Evolutionary conservation across 306 rosid genomes (phyloP).

Genomic region (Lathyrus sativus): DNA sequence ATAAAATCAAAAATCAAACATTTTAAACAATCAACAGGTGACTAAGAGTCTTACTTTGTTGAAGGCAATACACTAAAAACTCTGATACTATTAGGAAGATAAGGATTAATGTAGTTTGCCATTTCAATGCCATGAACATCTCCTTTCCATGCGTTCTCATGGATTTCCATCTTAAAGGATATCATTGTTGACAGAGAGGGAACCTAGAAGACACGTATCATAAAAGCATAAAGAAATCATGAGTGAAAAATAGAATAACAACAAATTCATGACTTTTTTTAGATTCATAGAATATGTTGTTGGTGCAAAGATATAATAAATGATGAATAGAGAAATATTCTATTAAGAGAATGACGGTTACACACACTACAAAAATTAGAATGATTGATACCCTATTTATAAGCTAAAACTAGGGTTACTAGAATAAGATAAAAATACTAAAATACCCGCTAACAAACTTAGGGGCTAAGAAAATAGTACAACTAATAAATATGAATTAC

Average conservation of each 20-base stretch:
- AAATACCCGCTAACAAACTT: no score
- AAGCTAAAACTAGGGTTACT: no score
- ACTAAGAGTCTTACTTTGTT: constrained; percentile 58
- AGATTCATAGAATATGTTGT: no score
- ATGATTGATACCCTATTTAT: no score
- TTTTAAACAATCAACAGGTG: constrained; percentile 13
- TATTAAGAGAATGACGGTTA: no score
- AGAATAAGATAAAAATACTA: no score
- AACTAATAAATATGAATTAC: no score
- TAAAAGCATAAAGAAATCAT: constrained; percentile 12
- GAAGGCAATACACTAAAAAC: constrained; percentile 84
- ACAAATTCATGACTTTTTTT: not conserved
- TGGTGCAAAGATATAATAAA: no score
- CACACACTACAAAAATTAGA: no score
- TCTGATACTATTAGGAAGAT: constrained; percentile 70
- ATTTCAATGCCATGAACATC: constrained; percentile 69
- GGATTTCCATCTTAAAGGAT: constrained; percentile 93
- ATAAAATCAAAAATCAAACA: constrained; percentile 18
- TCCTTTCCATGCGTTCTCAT: constrained; percentile 71
- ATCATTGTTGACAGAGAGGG: constrained; percentile 85
- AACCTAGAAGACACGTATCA: constrained; percentile 51
- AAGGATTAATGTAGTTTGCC: constrained; percentile 62
- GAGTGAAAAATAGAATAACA: constrained; percentile 13
- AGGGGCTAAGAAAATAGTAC: no score
- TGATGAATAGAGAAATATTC: no score